Evolutionary conservation across 2,329 filamentous ascomycete species (phyloP).

Genomic region (Nigrospora osmanthi): DNA sequence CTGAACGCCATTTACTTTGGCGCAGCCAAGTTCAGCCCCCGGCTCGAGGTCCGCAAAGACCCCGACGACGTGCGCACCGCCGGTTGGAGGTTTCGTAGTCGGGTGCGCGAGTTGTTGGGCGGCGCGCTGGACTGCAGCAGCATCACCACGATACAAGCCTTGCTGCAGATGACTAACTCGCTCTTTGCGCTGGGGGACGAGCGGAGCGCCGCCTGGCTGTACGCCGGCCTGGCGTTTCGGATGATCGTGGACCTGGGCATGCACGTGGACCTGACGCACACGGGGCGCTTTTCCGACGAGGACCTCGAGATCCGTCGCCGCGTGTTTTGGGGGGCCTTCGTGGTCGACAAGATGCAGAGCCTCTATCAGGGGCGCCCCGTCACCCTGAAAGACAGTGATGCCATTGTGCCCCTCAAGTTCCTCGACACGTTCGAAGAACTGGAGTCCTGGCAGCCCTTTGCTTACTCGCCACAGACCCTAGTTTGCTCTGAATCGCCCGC

Average conservation of each 20-base stretch:
- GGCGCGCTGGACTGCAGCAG: constrained; percentile 36
- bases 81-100: constrained; percentile 37
- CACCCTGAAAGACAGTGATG: constrained; percentile 35
- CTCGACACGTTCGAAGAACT: constrained; percentile 44
- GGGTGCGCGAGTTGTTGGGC: constrained; percentile 37
- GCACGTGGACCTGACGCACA: constrained; percentile 26
- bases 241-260: constrained; percentile 48
- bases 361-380: constrained; percentile 46
- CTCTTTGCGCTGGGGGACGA: constrained; percentile 42
- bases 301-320: constrained; percentile 35
- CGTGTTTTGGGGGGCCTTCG: constrained; percentile 37
- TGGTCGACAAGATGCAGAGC: constrained; percentile 44
- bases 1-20: constrained; percentile 46
- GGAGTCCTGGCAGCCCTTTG: constrained; percentile 41
- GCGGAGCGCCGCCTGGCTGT: constrained; percentile 47
- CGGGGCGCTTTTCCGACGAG: constrained; percentile 30
- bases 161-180: constrained; percentile 42
- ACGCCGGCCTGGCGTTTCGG: constrained; percentile 47
- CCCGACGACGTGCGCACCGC: constrained; percentile 36
- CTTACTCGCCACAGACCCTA: constrained; percentile 20
- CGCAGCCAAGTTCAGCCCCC: neutral
- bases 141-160: constrained; percentile 45
- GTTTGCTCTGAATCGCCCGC: constrained; percentile 25
- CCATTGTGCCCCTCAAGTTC: constrained; percentile 36
- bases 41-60: constrained; percentile 27